Evolutionary conservation across 495 filamentous ascomycete genomes (phyloP).

Genomic region (Trichoderma erinaceum): DNA sequence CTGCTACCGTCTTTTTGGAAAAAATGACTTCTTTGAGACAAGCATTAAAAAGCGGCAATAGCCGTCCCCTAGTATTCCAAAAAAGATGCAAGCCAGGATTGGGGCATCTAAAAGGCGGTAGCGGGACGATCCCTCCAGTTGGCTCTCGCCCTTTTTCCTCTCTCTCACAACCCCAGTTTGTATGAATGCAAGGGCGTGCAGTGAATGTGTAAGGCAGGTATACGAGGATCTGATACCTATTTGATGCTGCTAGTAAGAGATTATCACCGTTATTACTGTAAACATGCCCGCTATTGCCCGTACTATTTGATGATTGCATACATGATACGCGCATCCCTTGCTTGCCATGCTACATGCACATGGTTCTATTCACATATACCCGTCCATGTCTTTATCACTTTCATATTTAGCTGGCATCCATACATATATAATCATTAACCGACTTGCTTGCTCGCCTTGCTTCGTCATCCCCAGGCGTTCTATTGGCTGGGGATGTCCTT

Average conservation of each 20-base stretch:
- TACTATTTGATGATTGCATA: background rate
- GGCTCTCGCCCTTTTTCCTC: background rate
- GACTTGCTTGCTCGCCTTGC: too few species aligned
- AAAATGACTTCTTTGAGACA: too few species aligned
- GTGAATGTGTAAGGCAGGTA: too few species aligned
- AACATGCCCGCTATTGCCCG: background rate
- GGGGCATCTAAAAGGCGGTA: slow-evolving; percentile 1
- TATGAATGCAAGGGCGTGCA: background rate
- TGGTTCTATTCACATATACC: background rate
- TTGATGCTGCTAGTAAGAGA: background rate
- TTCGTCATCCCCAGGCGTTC: too few species aligned
- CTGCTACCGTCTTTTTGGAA: too few species aligned
- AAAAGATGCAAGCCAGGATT: background rate
- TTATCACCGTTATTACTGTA: background rate
- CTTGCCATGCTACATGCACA: background rate
- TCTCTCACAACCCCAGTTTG: background rate
- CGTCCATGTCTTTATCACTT: too few species aligned
- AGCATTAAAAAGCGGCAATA: background rate
- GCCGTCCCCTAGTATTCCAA: background rate
- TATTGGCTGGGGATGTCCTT: too few species aligned
- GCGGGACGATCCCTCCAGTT: slow-evolving; percentile 10
- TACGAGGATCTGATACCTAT: too few species aligned
- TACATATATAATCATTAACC: too few species aligned
- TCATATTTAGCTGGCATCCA: too few species aligned
- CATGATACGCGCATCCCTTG: background rate